Evolutionary conservation across 257 asterid species (phyloP), one percentile per base, ranked within the genome.

Genomic region (Coffea canephora): DNA sequence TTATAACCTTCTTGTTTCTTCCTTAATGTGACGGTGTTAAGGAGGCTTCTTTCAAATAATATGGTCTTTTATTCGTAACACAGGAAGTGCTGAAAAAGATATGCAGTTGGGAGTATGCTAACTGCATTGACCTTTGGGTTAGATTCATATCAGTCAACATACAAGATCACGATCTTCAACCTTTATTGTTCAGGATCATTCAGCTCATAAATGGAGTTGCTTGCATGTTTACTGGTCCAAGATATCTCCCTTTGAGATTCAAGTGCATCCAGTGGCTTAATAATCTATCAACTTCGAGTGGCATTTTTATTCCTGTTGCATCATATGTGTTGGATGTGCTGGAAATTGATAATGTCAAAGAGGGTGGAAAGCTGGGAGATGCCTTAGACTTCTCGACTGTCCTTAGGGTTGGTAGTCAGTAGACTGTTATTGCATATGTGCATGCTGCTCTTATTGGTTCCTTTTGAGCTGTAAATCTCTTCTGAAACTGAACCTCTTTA

Each of bases 241-340:
- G 97, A 92, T 92, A 96, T 83, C 91, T 92, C 87, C 98, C 99
- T 71, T 82, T 96, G 61, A 86, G 97, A 81, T 90, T 96, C 79
- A 92, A 94, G 89, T 96, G 96, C 84, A 83, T 92, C 48, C 91
- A 87, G 79, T 96, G 99, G 99, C 94, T 96, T 75, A 94, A 89
- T 87, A 72, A 67, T 84, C 91, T 96, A 67, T 85, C 98, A 71
- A 87, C 83, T 84, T 90, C 96, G 50, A 91, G 91, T 88, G 93
- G 91, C 76, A 68, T 74, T 57, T 94, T 91, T 85, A 82, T 96
- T 55, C 99, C 99, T 14, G 84, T 96, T 75, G 85, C 96, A 84
- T 90, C 97, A 66, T 77, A 87, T 46, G 89, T 90, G 84, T 82
- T 96, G 84, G 99, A 96, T 87, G 76, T 87, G 77, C 80, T 96